A percentile compares a stretch with the other conserved stretches of the same genome.
Conservation (phyloP, 192 early-diverging fungal genomes). For the Spinellus fusiger region DNA sequence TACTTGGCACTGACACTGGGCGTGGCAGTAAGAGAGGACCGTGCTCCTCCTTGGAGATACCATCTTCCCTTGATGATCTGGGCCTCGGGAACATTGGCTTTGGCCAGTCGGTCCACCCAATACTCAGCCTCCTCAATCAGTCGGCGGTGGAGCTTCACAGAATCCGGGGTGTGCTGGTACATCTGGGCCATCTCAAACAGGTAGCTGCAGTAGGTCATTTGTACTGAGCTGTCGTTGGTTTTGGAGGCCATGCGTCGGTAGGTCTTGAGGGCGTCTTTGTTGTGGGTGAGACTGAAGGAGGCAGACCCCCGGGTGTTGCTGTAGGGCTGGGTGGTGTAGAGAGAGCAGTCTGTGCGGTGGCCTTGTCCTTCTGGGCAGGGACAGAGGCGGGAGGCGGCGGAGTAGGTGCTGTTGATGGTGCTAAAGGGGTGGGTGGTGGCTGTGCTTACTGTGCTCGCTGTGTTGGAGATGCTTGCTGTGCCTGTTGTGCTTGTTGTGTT, state of each 20-base stretch:
- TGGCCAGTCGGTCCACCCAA: conserved; percentile 68
- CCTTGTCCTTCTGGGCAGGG: background rate
- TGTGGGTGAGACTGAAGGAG: conserved; percentile 23
- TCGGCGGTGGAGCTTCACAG: conserved; percentile 26
- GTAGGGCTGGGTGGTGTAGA: background rate
- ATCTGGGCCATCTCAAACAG: conserved; percentile 58
- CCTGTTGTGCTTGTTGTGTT: background rate
- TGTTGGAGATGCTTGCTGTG: background rate
- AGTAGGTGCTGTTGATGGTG: background rate
- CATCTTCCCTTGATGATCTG: conserved; percentile 69
- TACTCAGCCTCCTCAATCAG: conserved; percentile 58
- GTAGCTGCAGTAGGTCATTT: conserved; percentile 74
- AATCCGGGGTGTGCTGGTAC: background rate
- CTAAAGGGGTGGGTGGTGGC: background rate
- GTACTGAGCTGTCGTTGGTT: conserved; percentile 67
- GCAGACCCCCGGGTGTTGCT: background rate
- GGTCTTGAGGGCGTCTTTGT: conserved; percentile 44
- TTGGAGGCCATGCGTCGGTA: conserved; percentile 76
- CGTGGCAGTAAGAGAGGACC: background rate
- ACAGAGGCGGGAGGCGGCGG: background rate
- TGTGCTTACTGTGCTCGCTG: background rate
- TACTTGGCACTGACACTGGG: conserved; percentile 25
- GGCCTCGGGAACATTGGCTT: conserved; percentile 64
- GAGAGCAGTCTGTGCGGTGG: background rate
- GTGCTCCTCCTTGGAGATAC: conserved; percentile 52